Conservation (phyloP, 495 filamentous ascomycete genomes). For the Annulohypoxylon stygium region DNA sequence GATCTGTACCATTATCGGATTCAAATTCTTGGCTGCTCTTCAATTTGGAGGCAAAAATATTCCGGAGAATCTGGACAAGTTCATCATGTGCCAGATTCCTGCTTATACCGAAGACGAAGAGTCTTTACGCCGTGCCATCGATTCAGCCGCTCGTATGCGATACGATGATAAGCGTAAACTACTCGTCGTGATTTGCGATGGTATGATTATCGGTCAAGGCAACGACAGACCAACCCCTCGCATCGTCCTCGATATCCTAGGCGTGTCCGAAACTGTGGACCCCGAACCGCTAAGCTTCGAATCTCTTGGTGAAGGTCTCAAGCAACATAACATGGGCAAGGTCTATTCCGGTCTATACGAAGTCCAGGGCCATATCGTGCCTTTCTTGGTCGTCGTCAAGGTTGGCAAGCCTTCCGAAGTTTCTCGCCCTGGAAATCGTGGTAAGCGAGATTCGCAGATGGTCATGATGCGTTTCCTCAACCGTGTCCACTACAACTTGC, state of each 20-base stretch:
- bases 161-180: constrained; percentile 99
- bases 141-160: constrained; percentile 93
- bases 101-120: constrained; percentile 99
- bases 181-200: constrained; percentile 92
- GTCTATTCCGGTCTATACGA: constrained; percentile 98
- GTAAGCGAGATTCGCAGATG: constrained; percentile 99
- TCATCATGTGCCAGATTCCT: constrained; percentile 97
- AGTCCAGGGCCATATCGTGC: constrained; percentile 97
- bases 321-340: constrained; percentile 99
- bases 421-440: constrained; percentile 95
- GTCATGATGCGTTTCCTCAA: constrained; percentile 98
- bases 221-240: constrained; percentile 96
- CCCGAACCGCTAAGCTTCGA: constrained; percentile 99
- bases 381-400: constrained; percentile 97
- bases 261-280: constrained; percentile 91
- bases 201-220: constrained; percentile 99
- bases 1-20: constrained; percentile 82
- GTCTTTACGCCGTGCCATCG: constrained; percentile 93
- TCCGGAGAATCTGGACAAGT: constrained; percentile 97
- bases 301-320: constrained; percentile 93
- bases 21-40: constrained; percentile 97
- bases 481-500: constrained; percentile 93
- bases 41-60: constrained; percentile 93
- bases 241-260: constrained; percentile 97
- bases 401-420: constrained; percentile 97